Conservation (phyloP, 2,329 filamentous ascomycete genomes). For the Trichoderma lentiforme region DNA sequence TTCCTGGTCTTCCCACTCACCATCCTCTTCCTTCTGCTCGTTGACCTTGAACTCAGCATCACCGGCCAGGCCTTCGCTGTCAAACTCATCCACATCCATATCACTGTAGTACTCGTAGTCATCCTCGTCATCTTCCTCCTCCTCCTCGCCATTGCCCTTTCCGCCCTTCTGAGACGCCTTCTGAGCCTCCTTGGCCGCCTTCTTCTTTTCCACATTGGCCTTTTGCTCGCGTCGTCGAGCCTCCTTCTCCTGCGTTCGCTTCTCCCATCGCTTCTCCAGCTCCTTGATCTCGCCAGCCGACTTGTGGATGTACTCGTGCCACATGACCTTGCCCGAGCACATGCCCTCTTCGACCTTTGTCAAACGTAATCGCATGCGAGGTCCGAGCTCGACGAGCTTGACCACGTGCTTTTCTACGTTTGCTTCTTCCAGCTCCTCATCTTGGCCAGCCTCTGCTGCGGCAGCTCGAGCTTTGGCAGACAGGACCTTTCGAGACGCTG, state of each 20-base stretch:
- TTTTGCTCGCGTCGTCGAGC: constrained; percentile 76
- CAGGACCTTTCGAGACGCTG: constrained; percentile 59
- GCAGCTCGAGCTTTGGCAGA: constrained; percentile 48
- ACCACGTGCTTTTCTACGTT: constrained; percentile 81
- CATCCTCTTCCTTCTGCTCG: constrained; percentile 50
- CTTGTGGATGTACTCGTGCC: constrained; percentile 95
- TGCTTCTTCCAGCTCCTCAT: constrained; percentile 47
- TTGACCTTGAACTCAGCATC: constrained; percentile 50
- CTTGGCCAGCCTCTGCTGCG: constrained; percentile 37
- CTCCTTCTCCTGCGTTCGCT: constrained; percentile 76
- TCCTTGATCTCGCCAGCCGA: constrained; percentile 71
- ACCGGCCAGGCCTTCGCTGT: constrained; percentile 49
- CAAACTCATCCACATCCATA: constrained; percentile 48
- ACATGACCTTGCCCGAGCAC: constrained; percentile 87
- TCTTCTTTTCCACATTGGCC: constrained; percentile 87
- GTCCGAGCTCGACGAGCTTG: constrained; percentile 88
- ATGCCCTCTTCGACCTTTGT: constrained; percentile 96
- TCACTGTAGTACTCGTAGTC: constrained; percentile 45
- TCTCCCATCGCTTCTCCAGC: constrained; percentile 79
- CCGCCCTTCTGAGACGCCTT: constrained; percentile 36
- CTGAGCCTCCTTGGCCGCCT: constrained; percentile 43
- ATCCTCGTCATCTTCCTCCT: constrained; percentile 41
- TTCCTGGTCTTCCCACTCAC: constrained; percentile 25
- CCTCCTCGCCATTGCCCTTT: constrained; percentile 36
- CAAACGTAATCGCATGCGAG: constrained; percentile 81